Conservation (phyloP, 2,329 filamentous ascomycete genomes). For the Hyphodiscus sp. region DNA sequence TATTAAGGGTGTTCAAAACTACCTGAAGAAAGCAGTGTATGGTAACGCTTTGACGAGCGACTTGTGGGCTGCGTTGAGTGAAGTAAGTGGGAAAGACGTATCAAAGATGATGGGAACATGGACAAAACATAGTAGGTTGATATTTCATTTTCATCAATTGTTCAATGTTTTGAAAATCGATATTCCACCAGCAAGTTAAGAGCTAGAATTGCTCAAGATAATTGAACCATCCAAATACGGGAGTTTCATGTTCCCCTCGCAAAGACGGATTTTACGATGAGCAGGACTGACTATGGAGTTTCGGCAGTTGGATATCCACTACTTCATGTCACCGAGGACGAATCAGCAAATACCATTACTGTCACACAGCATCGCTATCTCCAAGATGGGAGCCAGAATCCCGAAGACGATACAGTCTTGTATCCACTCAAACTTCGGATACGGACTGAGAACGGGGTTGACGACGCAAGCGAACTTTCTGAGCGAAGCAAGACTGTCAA, state of each 20-base stretch:
- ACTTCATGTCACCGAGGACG: conserved; percentile 50
- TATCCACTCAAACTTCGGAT: conserved; percentile 63
- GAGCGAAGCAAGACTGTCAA: background rate
- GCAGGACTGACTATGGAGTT: no score
- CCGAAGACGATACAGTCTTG: conserved; percentile 54
- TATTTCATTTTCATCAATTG: no score
- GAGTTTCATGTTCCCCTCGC: no score
- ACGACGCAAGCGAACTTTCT: conserved; percentile 49
- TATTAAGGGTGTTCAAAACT: conserved; percentile 60
- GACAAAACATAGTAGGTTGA: conserved; percentile 42
- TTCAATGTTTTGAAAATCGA: no score
- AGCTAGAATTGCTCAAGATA: no score
- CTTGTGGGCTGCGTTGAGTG: conserved; percentile 59
- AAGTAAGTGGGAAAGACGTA: conserved; percentile 63
- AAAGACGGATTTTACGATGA: no score
- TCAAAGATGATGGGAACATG: conserved; percentile 64
- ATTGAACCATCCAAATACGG: no score
- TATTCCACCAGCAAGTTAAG: no score
- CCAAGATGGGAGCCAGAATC: conserved; percentile 44
- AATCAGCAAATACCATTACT: conserved; percentile 45
- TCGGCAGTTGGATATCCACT: conserved; percentile 62
- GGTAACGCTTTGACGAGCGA: conserved; percentile 55
- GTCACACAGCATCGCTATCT: conserved; percentile 67
- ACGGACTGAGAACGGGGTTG: conserved; percentile 24
- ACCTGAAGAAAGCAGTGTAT: conserved; percentile 65